Evolutionary conservation across 148 eudicot genomes (phyloP).

Genomic region (Rhododendron ferrugineum): DNA sequence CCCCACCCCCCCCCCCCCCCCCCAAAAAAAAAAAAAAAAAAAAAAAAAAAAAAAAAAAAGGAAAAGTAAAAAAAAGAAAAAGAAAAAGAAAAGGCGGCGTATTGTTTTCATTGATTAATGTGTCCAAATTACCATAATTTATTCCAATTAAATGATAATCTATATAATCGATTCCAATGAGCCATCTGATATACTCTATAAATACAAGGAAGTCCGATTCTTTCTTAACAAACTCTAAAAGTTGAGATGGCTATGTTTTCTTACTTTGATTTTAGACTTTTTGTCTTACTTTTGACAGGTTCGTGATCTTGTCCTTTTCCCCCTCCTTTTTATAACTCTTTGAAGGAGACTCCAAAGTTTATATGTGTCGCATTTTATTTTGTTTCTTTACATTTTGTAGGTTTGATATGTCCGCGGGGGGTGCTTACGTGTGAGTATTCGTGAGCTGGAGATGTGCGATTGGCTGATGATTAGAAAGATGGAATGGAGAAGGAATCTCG

Average conservation of each 20-base stretch:
- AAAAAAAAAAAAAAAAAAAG: too few species aligned
- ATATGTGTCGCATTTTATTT: too few species aligned
- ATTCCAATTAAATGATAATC: neutral
- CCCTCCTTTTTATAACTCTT: neutral
- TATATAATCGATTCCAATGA: neutral
- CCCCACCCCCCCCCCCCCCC: too few species aligned
- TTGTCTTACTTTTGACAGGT: neutral
- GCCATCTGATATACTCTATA: neutral
- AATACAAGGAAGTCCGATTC: neutral
- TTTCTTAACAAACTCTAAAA: neutral
- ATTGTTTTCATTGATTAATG: neutral
- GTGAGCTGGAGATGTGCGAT: too few species aligned
- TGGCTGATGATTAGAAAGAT: too few species aligned
- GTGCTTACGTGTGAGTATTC: too few species aligned
- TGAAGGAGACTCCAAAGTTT: neutral
- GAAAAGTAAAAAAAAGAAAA: too few species aligned
- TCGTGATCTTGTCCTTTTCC: neutral
- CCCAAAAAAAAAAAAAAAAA: too few species aligned
- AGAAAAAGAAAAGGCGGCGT: neutral
- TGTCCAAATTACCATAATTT: neutral
- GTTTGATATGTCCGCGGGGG: too few species aligned
- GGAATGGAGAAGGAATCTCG: too few species aligned
- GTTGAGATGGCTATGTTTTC: neutral
- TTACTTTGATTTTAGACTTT: neutral
- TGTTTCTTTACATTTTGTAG: neutral